phyloP scores from a whole-genome alignment of 805 yeast species.

The Pichia insulana region DNA sequence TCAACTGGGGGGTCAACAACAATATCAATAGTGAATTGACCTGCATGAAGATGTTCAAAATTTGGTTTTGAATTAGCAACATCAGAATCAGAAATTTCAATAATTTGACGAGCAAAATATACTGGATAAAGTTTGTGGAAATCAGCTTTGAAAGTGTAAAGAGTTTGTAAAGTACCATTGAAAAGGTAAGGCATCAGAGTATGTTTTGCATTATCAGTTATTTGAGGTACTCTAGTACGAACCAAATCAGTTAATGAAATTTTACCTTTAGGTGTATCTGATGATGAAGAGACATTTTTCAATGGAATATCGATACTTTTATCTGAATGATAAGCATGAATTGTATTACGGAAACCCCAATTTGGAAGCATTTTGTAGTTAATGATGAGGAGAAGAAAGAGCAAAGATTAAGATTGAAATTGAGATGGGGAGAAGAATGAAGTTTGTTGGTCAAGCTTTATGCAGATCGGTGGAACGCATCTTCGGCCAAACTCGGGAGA shows the following conservation, averaged over 20 bases:
- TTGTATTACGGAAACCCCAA: constrained; percentile 28
- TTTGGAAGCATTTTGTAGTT: constrained; percentile 14
- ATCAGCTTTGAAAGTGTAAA: constrained; percentile 38
- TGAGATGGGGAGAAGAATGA: background rate
- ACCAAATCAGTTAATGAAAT: constrained; percentile 30
- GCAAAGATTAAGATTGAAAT: background rate
- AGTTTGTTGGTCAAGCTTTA: no score
- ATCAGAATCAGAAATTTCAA: constrained; percentile 25
- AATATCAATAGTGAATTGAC: constrained; percentile 43
- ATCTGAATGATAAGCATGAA: constrained; percentile 20
- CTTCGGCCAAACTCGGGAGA: no score
- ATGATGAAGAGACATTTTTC: constrained; percentile 3
- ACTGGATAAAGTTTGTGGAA: constrained; percentile 34
- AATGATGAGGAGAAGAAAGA: background rate
- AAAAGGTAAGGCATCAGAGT: constrained; percentile 38
- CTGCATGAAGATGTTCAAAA: constrained; percentile 19
- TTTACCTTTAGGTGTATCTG: constrained; percentile 8
- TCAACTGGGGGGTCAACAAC: constrained; percentile 28
- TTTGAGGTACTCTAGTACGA: constrained; percentile 31
- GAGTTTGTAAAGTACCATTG: constrained; percentile 42
- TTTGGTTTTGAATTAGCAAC: constrained; percentile 2
- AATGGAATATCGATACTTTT: constrained; percentile 21
- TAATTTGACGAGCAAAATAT: constrained; percentile 36
- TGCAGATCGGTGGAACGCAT: no score
- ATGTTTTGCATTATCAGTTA: constrained; percentile 30